phyloP scores from a whole-genome alignment of 2,329 filamentous ascomycete genomes.

The Pyricularia pennisetigena region DNA sequence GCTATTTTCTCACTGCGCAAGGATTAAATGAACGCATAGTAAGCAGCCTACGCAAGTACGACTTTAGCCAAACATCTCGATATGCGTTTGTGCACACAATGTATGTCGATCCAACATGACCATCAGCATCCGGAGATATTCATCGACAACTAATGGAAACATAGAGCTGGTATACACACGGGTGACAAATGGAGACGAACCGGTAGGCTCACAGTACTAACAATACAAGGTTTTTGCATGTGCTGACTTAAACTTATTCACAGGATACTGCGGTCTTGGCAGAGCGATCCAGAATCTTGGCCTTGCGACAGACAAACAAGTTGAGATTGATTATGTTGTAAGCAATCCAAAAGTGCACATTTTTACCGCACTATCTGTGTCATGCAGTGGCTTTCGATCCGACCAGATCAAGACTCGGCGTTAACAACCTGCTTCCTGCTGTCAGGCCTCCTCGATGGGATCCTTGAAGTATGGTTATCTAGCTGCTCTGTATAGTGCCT shows the following conservation, averaged over 20 bases:
- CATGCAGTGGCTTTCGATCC: background rate
- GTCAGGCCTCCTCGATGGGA: constrained; percentile 70
- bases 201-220: constrained; percentile 18
- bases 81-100: constrained; percentile 82
- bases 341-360: constrained; percentile 15
- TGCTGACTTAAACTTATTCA: background rate
- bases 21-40: constrained; percentile 55
- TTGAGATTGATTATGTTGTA: constrained; percentile 68
- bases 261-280: constrained; percentile 67
- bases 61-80: constrained; percentile 63
- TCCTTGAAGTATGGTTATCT: constrained; percentile 62
- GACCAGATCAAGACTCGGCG: background rate
- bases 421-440: background rate
- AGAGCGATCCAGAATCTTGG: constrained; percentile 55
- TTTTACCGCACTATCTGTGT: background rate
- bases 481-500: constrained; percentile 40
- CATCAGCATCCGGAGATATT: background rate
- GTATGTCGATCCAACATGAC: constrained; percentile 33
- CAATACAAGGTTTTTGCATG: constrained; percentile 7
- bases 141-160: background rate
- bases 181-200: constrained; percentile 33
- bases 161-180: constrained; percentile 46
- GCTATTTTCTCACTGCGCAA: constrained; percentile 59
- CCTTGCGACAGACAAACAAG: constrained; percentile 38
- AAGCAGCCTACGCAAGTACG: constrained; percentile 63